phyloP scores from a whole-genome alignment of 2,329 filamentous ascomycete species.

The Sporothrix luriei region DNA sequence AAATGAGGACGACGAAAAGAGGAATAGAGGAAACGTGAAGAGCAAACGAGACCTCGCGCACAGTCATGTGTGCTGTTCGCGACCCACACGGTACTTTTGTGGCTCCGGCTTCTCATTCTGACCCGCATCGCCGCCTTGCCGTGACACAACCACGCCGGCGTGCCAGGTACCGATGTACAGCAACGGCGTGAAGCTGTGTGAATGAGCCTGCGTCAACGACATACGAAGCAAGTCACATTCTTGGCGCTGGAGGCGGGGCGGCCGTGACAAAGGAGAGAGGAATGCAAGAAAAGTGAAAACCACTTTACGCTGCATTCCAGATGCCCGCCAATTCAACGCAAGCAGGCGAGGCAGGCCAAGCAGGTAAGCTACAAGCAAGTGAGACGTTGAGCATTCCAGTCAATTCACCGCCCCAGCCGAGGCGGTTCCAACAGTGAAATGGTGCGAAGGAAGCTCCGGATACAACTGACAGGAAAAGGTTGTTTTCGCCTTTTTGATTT shows the following conservation, averaged over 20 bases:
- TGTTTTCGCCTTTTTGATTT: neutral
- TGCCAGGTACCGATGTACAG: neutral
- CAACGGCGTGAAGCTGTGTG: neutral
- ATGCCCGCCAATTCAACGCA: neutral
- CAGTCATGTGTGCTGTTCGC: neutral
- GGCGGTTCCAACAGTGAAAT: neutral
- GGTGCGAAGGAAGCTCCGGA: neutral
- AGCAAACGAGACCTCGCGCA: neutral
- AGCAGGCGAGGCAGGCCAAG: no score
- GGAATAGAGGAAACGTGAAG: neutral
- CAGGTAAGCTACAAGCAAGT: neutral
- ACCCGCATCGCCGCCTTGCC: neutral
- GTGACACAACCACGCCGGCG: neutral
- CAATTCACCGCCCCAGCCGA: neutral
- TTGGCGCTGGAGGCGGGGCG: neutral
- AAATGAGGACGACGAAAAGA: neutral
- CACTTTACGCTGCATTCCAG: slow-evolving; percentile 28
- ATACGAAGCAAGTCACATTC: no score
- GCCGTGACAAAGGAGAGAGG: neutral
- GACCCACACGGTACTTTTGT: neutral
- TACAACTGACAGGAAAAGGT: neutral
- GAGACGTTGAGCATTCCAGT: slow-evolving; percentile 14
- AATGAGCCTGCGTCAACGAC: slow-evolving; percentile 22
- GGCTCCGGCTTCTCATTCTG: slow-evolving; percentile 6
- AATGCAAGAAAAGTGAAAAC: slow-evolving; percentile 7